A percentile compares a stretch with the other conserved stretches of the same genome.
These are phyloP conservation scores for Borealophlyctis nickersoniae DNA, from an alignment of 192 early-diverging fungal genomes.

Conservation along the genomic window DNA sequence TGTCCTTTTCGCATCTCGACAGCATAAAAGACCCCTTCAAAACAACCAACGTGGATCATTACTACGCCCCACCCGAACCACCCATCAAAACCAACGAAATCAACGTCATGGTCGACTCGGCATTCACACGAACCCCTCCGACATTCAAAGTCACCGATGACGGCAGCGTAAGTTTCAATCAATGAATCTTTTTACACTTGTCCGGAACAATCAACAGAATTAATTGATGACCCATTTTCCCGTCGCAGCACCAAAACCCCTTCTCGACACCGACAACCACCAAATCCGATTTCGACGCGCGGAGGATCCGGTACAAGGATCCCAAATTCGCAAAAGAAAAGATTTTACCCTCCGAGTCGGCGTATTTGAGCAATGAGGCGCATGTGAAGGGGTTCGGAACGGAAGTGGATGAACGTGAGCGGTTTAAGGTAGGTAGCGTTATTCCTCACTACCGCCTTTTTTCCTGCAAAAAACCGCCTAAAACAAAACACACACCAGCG, in stretches of 20 bases:
- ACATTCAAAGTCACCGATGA: slow-evolving; percentile 40
- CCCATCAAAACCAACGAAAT: slow-evolving; percentile 18
- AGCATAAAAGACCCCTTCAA: slow-evolving; percentile 36
- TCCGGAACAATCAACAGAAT: neutral
- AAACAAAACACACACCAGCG: neutral
- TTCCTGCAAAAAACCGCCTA: neutral
- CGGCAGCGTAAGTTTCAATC: slow-evolving; percentile 24
- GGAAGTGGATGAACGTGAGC: slow-evolving; percentile 18
- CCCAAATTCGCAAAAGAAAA: slow-evolving; percentile 24
- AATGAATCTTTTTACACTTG: neutral
- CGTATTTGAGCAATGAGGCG: slow-evolving; percentile 35
- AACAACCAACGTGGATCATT: slow-evolving; percentile 28
- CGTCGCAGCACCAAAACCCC: neutral
- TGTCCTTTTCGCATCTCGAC: no score
- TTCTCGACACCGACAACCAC: slow-evolving; percentile 7
- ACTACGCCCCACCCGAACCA: slow-evolving; percentile 3
- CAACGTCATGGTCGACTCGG: slow-evolving; percentile 33
- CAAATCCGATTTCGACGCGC: slow-evolving; percentile 23
- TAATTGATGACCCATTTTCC: slow-evolving; percentile 4
- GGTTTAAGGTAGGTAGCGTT: slow-evolving; percentile 31
- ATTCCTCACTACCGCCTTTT: neutral
- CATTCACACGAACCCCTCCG: slow-evolving; percentile 38
- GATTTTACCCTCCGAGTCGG: slow-evolving; percentile 32
- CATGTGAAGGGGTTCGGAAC: slow-evolving; percentile 31
- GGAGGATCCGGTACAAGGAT: slow-evolving; percentile 27